Conservation (phyloP, 768 basidiomycete genomes). For the Amanita brunnescens region DNA sequence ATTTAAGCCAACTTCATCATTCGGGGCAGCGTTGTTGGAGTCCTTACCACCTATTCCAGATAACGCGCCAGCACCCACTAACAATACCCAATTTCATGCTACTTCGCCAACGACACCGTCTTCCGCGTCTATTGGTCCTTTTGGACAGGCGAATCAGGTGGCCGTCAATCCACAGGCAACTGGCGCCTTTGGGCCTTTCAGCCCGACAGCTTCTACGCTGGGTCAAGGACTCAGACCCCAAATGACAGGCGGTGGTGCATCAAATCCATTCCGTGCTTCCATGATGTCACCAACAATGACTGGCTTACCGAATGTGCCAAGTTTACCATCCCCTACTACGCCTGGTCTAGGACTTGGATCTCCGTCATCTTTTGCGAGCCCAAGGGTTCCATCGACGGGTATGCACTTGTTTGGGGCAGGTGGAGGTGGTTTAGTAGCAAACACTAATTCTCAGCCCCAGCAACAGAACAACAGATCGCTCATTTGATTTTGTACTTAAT, state of each 20-base stretch:
- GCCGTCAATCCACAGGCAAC: conserved; percentile 33
- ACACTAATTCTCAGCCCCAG: neutral
- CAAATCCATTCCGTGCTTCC: conserved; percentile 61
- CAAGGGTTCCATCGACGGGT: neutral
- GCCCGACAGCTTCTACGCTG: conserved; percentile 19
- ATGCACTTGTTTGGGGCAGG: neutral
- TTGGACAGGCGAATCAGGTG: conserved; percentile 11
- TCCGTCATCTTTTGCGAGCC: neutral
- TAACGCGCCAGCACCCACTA: conserved; percentile 17
- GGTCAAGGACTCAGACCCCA: conserved; percentile 53
- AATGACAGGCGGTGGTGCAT: conserved; percentile 50
- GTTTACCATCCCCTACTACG: neutral
- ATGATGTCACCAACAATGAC: conserved; percentile 28
- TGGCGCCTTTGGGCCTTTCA: conserved; percentile 31
- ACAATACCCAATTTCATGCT: conserved; percentile 9
- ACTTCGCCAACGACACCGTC: conserved; percentile 9
- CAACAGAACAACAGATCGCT: conserved; percentile 2
- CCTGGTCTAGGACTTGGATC: neutral
- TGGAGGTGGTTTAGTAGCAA: neutral
- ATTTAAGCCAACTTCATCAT: conserved; percentile 77
- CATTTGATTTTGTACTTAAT: conserved; percentile 5
- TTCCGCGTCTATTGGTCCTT: conserved; percentile 6
- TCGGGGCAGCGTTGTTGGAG: conserved; percentile 69
- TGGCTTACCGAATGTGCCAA: conserved; percentile 5
- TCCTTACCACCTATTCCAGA: conserved; percentile 68